phyloP scores from a whole-genome alignment of 225 moss, liverwort and hornwort species.

The Polytrichum commune region DNA sequence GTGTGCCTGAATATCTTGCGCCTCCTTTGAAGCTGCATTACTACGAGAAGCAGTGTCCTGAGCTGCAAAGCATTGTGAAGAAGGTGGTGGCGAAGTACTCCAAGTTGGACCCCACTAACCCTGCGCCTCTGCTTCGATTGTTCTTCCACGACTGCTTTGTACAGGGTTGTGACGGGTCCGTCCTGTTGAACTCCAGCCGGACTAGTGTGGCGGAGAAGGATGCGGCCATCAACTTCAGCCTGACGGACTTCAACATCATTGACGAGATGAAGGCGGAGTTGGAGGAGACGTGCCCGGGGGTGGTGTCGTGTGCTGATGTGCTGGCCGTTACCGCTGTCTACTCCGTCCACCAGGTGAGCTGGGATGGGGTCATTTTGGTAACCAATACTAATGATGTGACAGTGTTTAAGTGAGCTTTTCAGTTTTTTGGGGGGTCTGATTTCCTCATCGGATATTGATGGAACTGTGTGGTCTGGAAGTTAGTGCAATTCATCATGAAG shows the following conservation, averaged over 20 bases:
- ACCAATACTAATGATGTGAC: too few relatives aligned
- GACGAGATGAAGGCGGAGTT: neutral
- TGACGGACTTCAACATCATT: neutral
- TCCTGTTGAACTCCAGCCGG: neutral
- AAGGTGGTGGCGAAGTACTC: neutral
- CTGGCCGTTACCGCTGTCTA: constrained; percentile 1
- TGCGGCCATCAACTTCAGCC: constrained; percentile 2
- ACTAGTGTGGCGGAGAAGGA: constrained; percentile 3
- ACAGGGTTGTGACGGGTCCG: neutral
- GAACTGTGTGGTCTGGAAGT: too few relatives aligned
- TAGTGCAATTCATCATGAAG: too few relatives aligned
- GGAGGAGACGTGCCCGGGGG: neutral
- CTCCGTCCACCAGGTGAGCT: constrained; percentile 1
- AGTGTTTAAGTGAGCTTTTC: too few relatives aligned
- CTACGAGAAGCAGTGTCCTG: neutral
- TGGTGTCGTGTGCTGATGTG: neutral
- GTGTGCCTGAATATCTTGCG: neutral
- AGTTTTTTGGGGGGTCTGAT: too few relatives aligned
- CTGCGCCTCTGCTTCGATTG: neutral
- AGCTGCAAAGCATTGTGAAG: neutral
- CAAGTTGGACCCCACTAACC: neutral
- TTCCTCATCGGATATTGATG: too few relatives aligned
- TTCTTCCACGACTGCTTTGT: constrained; percentile 9
- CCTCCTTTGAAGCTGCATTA: neutral
- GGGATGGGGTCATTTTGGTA: too few relatives aligned